Conservation (phyloP, 1,139 yeast species). For the Kodamaea sp. region DNA sequence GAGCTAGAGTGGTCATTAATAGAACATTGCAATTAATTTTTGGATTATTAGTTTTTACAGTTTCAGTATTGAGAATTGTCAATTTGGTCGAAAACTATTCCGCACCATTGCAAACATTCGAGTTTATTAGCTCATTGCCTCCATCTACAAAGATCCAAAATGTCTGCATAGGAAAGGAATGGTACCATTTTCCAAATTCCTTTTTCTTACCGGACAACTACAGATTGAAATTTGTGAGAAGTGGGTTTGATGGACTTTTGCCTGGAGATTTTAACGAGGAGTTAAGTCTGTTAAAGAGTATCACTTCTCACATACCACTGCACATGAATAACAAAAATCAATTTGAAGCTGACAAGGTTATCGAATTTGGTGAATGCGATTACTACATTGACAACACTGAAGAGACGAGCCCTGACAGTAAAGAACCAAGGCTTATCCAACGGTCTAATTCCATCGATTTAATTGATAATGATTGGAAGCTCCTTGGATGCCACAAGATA, state of each 20-base stretch:
- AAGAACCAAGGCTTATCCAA: conserved; percentile 29
- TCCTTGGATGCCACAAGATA: conserved; percentile 43
- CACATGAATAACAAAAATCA: conserved; percentile 75
- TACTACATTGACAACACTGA: conserved; percentile 59
- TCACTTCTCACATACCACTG: conserved; percentile 48
- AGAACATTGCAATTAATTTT: conserved; percentile 11
- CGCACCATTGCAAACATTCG: conserved; percentile 51
- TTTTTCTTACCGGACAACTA: conserved; percentile 66
- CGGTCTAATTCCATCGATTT: conserved; percentile 10
- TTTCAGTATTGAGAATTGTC: conserved; percentile 40
- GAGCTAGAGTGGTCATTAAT: conserved; percentile 4
- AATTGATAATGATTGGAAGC: conserved; percentile 38
- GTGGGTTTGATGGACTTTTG: conserved; percentile 82
- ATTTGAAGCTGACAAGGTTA: conserved; percentile 56
- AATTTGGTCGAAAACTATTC: conserved; percentile 56
- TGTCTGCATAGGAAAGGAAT: conserved; percentile 88
- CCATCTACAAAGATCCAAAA: conserved; percentile 23
- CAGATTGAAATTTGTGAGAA: conserved; percentile 65
- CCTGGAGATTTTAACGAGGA: conserved; percentile 82
- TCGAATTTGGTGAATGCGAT: conserved; percentile 49
- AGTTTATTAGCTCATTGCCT: conserved; percentile 13
- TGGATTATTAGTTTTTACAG: conserved; percentile 20
- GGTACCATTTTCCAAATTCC: conserved; percentile 92
- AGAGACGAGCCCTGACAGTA: conserved; percentile 24
- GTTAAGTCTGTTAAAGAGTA: conserved; percentile 19